phyloP scores from a whole-genome alignment of 192 early-diverging fungal genomes.

The Neocallimastix lanati region DNA sequence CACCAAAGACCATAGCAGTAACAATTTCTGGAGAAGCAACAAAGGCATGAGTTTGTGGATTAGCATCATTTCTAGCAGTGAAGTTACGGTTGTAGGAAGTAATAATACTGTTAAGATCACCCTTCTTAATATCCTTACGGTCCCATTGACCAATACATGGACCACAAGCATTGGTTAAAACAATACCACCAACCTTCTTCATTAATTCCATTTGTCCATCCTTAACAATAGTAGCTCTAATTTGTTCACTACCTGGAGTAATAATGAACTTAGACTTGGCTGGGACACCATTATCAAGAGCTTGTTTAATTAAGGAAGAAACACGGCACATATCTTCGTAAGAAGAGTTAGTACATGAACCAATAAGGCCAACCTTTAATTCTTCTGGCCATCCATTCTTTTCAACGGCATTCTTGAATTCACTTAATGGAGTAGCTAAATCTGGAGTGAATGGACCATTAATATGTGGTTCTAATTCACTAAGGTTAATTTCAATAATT shows the following conservation, averaged over 20 bases:
- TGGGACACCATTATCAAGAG: conserved; percentile 58
- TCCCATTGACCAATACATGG: too few relatives aligned
- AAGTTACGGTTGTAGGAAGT: conserved; percentile 99
- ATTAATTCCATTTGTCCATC: conserved; percentile 70
- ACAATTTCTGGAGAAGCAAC: conserved; percentile 89
- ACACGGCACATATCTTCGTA: conserved; percentile 94
- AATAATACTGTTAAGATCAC: conserved; percentile 92
- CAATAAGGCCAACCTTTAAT: conserved; percentile 80
- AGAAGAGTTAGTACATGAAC: conserved; percentile 96
- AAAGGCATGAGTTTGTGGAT: conserved; percentile 91
- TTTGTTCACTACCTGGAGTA: conserved; percentile 94
- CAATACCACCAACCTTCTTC: conserved; percentile 59
- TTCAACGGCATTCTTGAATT: conserved; percentile 76
- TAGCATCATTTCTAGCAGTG: conserved; percentile 95
- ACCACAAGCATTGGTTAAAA: conserved; percentile 94
- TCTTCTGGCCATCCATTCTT: conserved; percentile 78
- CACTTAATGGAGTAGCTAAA: conserved; percentile 75
- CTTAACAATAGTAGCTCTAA: conserved; percentile 84
- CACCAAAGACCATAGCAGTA: conserved; percentile 90
- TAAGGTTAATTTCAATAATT: conserved; percentile 85
- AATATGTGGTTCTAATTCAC: conserved; percentile 84
- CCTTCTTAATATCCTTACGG: conserved; percentile 88
- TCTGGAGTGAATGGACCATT: conserved; percentile 94
- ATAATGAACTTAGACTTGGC: conserved; percentile 69
- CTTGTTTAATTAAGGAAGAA: conserved; percentile 75